These are phyloP conservation scores for Aspergillus persii DNA, from an alignment of 2,329 filamentous ascomycete genomes.

Conservation along the genomic window DNA sequence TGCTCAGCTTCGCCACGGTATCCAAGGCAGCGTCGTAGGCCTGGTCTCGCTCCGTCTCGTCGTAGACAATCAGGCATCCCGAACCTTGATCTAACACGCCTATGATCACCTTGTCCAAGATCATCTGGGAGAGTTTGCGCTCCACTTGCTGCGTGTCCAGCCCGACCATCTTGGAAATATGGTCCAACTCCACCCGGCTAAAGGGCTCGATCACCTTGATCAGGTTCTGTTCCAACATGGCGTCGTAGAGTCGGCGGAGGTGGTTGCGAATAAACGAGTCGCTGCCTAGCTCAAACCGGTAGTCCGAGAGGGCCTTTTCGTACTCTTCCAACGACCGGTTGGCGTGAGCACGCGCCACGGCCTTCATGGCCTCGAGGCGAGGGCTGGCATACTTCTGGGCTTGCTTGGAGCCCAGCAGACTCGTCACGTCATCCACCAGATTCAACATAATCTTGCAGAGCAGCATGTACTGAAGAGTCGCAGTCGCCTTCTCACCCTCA, in stretches of 20 bases:
- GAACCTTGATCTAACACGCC: constrained; percentile 95
- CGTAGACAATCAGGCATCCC: constrained; percentile 95
- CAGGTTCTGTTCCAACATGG: constrained; percentile 98
- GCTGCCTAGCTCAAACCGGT: constrained; percentile 88
- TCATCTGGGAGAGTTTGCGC: constrained; percentile 98
- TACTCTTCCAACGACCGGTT: constrained; percentile 97
- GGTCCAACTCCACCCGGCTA: constrained; percentile 91
- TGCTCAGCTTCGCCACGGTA: constrained; percentile 95
- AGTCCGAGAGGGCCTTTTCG: constrained; percentile 84
- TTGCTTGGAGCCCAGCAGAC: constrained; percentile 92
- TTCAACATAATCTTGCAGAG: constrained; percentile 99
- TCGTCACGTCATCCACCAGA: constrained; percentile 90
- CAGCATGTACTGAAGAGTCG: constrained; percentile 97
- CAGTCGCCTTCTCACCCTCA: constrained; percentile 84
- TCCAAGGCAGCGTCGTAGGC: constrained; percentile 90
- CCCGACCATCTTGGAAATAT: constrained; percentile 96
- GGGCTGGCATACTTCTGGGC: constrained; percentile 94
- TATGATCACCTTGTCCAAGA: constrained; percentile 97
- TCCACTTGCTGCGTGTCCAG: constrained; percentile 96
- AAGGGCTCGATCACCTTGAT: constrained; percentile 99
- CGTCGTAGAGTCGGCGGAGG: constrained; percentile 91
- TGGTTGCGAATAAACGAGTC: constrained; percentile 97
- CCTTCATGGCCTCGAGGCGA: constrained; percentile 98
- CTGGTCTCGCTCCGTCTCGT: constrained; percentile 90
- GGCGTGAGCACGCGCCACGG: constrained; percentile 89